phyloP scores from a whole-genome alignment of 805 yeast species.

The Schwanniomyces vanrijiae region DNA sequence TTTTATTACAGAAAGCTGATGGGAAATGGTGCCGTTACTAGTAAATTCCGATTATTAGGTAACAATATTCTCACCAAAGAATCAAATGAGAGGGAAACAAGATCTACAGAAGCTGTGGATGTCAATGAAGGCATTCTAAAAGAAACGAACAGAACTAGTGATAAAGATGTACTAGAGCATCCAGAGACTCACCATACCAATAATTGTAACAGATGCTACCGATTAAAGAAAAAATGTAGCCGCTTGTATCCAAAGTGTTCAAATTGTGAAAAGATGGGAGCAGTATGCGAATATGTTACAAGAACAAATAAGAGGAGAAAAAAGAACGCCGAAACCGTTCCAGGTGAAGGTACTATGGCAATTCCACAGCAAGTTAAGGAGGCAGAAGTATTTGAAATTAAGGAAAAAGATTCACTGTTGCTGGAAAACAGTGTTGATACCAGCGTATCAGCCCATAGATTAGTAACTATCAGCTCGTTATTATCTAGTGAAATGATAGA shows the following conservation, averaged over 20 bases:
- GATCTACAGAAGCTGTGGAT: not conserved
- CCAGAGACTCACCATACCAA: slow-evolving; percentile 30
- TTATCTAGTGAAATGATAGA: slow-evolving; percentile 13
- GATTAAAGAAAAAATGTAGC: slow-evolving; percentile 43
- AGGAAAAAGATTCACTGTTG: not conserved
- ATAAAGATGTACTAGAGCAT: slow-evolving; percentile 4
- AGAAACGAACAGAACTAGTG: not conserved
- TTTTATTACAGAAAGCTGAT: slow-evolving; percentile 35
- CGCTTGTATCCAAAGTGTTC: slow-evolving; percentile 38
- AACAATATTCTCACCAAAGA: slow-evolving; percentile 16
- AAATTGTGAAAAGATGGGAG: slow-evolving; percentile 34
- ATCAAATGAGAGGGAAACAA: slow-evolving; percentile 11
- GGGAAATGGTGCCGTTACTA: slow-evolving; percentile 40
- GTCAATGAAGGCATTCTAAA: not conserved
- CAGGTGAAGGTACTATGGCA: slow-evolving; percentile 2
- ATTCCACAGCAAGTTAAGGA: slow-evolving; percentile 1
- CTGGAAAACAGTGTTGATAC: not conserved
- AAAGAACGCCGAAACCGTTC: slow-evolving; percentile 4
- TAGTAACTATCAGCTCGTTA: slow-evolving; percentile 23
- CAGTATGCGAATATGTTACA: slow-evolving; percentile 37
- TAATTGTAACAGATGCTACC: slow-evolving; percentile 41
- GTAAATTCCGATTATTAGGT: slow-evolving; percentile 28
- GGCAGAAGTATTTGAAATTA: slow-evolving; percentile 3
- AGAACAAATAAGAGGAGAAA: slow-evolving; percentile 28
- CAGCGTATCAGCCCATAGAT: slow-evolving; percentile 14